Conservation (phyloP, 1,139 yeast genomes). For the Geotrichum reessii region DNA sequence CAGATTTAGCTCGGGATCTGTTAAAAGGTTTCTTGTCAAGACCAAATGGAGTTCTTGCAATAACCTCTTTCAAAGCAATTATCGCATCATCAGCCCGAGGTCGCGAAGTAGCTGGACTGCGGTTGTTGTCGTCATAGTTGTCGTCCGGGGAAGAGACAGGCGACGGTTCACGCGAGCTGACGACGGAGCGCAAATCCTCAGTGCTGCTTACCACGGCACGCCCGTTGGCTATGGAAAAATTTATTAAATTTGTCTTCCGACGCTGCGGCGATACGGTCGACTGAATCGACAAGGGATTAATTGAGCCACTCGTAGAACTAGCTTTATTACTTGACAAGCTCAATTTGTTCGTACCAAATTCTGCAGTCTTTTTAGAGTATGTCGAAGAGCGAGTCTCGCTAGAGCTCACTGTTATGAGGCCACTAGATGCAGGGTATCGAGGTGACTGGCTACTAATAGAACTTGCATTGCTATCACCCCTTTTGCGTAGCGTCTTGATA, state of each 20-base stretch:
- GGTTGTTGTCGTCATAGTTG: not conserved
- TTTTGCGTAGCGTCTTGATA: not conserved
- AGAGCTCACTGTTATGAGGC: conserved; percentile 3
- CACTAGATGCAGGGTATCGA: not conserved
- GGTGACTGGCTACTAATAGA: not conserved
- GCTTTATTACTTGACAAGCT: not conserved
- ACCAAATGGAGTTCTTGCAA: conserved; percentile 4
- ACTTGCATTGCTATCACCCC: not conserved
- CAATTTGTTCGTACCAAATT: conserved; percentile 1
- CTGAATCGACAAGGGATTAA: not conserved
- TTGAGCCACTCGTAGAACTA: not conserved
- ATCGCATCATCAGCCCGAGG: conserved; percentile 13
- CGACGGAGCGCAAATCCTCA: not conserved
- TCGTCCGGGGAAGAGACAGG: not conserved
- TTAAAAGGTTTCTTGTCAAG: not conserved
- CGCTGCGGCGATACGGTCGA: conserved; percentile 1
- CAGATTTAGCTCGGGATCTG: conserved; percentile 11
- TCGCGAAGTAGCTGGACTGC: not conserved
- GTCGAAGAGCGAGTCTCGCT: conserved; percentile 7
- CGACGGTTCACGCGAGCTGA: not conserved
- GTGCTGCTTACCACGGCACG: conserved; percentile 8
- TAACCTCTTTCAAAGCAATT: conserved; percentile 14
- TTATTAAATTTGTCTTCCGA: conserved; percentile 4
- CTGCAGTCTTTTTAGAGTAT: conserved; percentile 6
- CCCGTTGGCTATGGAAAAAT: conserved; percentile 12